These are phyloP conservation scores for Acacia melanoxylon DNA, from an alignment of 306 rosid genomes.

Conservation along the genomic window DNA sequence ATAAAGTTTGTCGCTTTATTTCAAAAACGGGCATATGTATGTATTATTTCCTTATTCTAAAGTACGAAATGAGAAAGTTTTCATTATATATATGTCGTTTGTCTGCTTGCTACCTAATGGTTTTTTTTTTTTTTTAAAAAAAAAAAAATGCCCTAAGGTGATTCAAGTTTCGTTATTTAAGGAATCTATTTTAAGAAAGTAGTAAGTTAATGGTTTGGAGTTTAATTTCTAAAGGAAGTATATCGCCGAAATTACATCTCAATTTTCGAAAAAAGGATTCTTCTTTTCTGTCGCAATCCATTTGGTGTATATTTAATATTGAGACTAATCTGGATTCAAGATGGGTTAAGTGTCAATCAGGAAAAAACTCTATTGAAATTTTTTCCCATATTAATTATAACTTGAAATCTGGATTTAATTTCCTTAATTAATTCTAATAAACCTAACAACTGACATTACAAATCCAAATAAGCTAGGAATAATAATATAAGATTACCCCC, in stretches of 20 bases:
- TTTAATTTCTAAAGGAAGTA: background rate
- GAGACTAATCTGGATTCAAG: too few relatives aligned
- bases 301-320: too few relatives aligned
- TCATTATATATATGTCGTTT: background rate
- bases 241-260: too few relatives aligned
- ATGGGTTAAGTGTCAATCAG: background rate
- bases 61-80: background rate
- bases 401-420: background rate
- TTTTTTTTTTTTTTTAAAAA: too few relatives aligned
- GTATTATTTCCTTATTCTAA: background rate
- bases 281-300: too few relatives aligned
- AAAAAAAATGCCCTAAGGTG: background rate
- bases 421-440: background rate
- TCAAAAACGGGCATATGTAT: background rate
- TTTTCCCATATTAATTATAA: background rate
- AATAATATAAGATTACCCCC: background rate
- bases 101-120: slow-evolving; percentile 10
- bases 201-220: background rate
- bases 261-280: too few relatives aligned
- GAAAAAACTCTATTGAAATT: background rate
- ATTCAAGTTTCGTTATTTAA: background rate
- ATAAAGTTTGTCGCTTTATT: too few relatives aligned
- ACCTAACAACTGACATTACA: background rate
- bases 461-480: background rate
- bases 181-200: background rate